phyloP scores from a whole-genome alignment of 2,329 filamentous ascomycete genomes.

The Arthrobotrys entomopaga region DNA sequence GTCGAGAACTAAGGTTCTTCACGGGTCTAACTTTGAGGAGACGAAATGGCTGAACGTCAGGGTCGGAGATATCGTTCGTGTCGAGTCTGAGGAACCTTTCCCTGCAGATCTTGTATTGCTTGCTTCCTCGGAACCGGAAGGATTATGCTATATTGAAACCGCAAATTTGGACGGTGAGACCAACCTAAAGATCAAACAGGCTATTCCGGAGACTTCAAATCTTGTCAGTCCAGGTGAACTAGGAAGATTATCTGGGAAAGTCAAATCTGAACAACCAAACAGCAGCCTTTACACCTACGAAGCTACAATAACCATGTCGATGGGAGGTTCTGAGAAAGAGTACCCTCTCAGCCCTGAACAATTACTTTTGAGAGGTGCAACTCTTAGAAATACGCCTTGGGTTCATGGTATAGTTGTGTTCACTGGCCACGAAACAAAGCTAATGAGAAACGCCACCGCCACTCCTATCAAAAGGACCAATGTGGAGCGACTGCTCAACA shows the following conservation, averaged over 20 bases:
- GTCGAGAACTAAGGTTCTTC: conserved; percentile 83
- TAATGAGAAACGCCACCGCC: conserved; percentile 98
- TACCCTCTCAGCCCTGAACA: conserved; percentile 90
- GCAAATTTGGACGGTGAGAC: conserved; percentile 98
- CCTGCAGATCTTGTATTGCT: conserved; percentile 92
- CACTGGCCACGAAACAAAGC: conserved; percentile 96
- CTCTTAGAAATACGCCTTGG: conserved; percentile 95
- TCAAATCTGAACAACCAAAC: conserved; percentile 96
- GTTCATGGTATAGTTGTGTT: conserved; percentile 96
- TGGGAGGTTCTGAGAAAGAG: conserved; percentile 92
- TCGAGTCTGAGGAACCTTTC: conserved; percentile 94
- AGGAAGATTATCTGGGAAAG: conserved; percentile 82
- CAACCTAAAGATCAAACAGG: conserved; percentile 98
- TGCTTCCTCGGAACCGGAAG: conserved; percentile 95
- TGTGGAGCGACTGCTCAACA: conserved; percentile 92
- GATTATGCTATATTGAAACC: conserved; percentile 97
- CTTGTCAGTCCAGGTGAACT: conserved; percentile 88
- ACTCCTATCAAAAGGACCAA: conserved; percentile 97
- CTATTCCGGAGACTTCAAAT: conserved; percentile 86
- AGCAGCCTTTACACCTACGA: conserved; percentile 99
- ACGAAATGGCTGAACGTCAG: conserved; percentile 93
- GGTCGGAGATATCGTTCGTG: conserved; percentile 90
- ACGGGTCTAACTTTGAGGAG: conserved; percentile 83
- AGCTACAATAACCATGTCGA: conserved; percentile 89
- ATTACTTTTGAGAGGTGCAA: conserved; percentile 89